Conservation (phyloP, 805 yeast genomes). For the Lipomyces sp. region DNA sequence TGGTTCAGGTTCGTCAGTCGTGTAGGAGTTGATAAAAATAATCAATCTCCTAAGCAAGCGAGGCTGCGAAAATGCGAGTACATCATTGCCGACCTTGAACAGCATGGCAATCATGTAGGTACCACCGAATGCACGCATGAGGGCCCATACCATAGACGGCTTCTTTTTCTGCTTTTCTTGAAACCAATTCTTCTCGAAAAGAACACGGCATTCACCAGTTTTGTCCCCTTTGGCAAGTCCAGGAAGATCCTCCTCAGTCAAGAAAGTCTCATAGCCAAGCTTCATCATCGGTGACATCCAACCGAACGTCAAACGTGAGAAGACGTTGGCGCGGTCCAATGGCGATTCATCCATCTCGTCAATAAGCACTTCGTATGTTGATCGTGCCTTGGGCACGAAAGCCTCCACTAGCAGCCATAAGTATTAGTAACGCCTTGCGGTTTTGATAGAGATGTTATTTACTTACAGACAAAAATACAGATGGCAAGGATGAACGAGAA, state of each 20-base stretch:
- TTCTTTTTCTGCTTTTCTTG: slow-evolving; percentile 50
- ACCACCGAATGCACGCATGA: slow-evolving; percentile 73
- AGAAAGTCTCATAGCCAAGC: slow-evolving; percentile 68
- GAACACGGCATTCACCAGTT: slow-evolving; percentile 56
- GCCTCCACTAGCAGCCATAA: slow-evolving; percentile 53
- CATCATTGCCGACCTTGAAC: slow-evolving; percentile 75
- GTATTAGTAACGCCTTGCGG: slow-evolving; percentile 36
- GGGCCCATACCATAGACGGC: slow-evolving; percentile 63
- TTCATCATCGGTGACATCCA: slow-evolving; percentile 92
- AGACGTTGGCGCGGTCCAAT: slow-evolving; percentile 65
- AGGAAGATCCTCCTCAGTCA: slow-evolving; percentile 68
- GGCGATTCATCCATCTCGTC: slow-evolving; percentile 49
- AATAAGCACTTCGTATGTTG: slow-evolving; percentile 45
- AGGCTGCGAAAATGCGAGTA: slow-evolving; percentile 85
- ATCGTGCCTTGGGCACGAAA: slow-evolving; percentile 48
- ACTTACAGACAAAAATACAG: slow-evolving; percentile 30
- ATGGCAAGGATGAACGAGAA: slow-evolving; percentile 34
- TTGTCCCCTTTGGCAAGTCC: slow-evolving; percentile 70
- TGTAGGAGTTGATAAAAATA: slow-evolving; percentile 58
- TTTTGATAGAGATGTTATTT: too few relatives aligned
- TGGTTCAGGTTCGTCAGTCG: slow-evolving; percentile 49
- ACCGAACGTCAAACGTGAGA: slow-evolving; percentile 76
- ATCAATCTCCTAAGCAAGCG: slow-evolving; percentile 74
- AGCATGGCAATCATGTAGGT: slow-evolving; percentile 72
- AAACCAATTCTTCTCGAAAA: slow-evolving; percentile 66